Evolutionary conservation across 2,329 filamentous ascomycete genomes (phyloP), one percentile per base, ranked within the genome.

Genomic region (Epichloe elymi): DNA sequence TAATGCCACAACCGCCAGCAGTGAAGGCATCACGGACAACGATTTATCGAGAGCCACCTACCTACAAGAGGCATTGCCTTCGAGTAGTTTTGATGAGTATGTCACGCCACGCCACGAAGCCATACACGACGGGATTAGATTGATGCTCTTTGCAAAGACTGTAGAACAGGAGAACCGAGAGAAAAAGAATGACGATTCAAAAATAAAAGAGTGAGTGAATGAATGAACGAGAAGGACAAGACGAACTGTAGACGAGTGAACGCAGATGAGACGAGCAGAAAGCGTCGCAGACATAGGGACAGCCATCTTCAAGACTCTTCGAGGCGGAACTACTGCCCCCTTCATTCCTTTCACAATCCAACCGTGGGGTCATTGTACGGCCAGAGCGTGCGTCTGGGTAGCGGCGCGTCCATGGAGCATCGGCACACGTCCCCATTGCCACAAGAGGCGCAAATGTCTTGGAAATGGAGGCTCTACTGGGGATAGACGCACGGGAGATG

Each of bases 341-440:
- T 69, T 65, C 66, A 69, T 69, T 69, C 66, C 66, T 62, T 30
- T 51, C 48, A 61, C 45, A 54, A 43, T 43, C 48, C 52, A 52
- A 54, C 52, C 60, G 57, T 57, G 45, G 47, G 50, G 53, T 57
- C 55, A 59, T 52, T 53, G 52, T 53, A 26, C 35, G 51, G 46
- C 48, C 41, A 17, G 15, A 20, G 19, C 30, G 17, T 46, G 30
- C 42, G n/a, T 30, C 17, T 42, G 46, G 15, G 8, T 19, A 33
- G 46, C 26, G 26, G 46, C 49, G 49, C 49, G 47, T 36, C 45
- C 35, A 46, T 26, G 46, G 49, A 53, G 40, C 44, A 37, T 50
- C 38, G 30, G 44, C 44, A 48, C 51, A 47, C 19, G 40, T 49
- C 54, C 19, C 10, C 64, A 66, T 65, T 58, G 50, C 60, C 51